A percentile compares a stretch with the other conserved stretches of the same genome.
Evolutionary conservation across 1,139 yeast species (phyloP).

Genomic region (Lodderomyces theae): DNA sequence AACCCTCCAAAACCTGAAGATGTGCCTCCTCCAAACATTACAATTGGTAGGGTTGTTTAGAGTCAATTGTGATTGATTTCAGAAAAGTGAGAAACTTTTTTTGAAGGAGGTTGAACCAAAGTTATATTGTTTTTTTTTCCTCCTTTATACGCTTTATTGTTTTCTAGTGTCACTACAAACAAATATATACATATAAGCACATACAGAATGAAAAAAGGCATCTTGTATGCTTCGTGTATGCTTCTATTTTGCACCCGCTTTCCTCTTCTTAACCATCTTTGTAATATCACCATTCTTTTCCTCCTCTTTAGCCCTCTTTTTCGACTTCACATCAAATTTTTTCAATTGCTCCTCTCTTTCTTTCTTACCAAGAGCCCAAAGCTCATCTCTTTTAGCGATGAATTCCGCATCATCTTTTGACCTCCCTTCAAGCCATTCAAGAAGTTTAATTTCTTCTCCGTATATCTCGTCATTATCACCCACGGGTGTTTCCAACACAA

Average conservation of each 20-base stretch:
- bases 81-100: too few relatives aligned
- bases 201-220: too few relatives aligned
- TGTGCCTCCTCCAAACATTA: slow-evolving; percentile 49
- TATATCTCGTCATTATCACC: slow-evolving; percentile 54
- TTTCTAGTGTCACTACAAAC: too few relatives aligned
- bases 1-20: slow-evolving; percentile 64
- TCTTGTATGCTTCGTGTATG: too few relatives aligned
- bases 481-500: slow-evolving; percentile 87
- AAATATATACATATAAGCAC: too few relatives aligned
- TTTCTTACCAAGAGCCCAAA: slow-evolving; percentile 55
- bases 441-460: slow-evolving; percentile 77
- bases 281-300: slow-evolving; percentile 18
- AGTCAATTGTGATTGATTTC: slow-evolving; percentile 1
- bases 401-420: slow-evolving; percentile 55
- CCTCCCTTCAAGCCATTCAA: slow-evolving; percentile 68
- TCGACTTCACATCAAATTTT: slow-evolving; percentile 39
- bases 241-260: slow-evolving; percentile 3
- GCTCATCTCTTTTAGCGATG: slow-evolving; percentile 42
- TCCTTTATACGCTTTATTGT: not conserved
- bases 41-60: slow-evolving; percentile 6
- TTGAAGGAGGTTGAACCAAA: too few relatives aligned
- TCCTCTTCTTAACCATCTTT: slow-evolving; percentile 15
- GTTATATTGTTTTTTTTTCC: slow-evolving; percentile 4
- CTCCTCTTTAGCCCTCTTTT: slow-evolving; percentile 20
- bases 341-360: slow-evolving; percentile 53